Evolutionary conservation across 306 rosid species (phyloP).

Genomic region (Quercus alba): DNA sequence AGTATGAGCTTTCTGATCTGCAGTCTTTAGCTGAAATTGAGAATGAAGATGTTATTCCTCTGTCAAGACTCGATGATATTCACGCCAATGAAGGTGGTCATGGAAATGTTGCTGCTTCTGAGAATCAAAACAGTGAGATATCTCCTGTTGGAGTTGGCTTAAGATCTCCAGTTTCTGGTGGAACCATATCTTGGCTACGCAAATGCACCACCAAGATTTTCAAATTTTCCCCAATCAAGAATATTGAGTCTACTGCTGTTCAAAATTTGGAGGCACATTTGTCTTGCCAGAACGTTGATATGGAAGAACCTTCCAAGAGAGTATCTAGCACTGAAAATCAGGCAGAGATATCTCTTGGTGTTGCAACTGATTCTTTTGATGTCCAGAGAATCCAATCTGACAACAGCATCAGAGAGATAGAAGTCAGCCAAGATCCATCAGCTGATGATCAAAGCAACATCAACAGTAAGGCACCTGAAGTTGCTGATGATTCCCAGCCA

Average conservation of each 20-base stretch:
- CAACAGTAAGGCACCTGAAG: constrained; percentile 51
- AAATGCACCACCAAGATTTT: constrained; percentile 89
- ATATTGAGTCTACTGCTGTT: constrained; percentile 42
- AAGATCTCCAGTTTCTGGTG: constrained; percentile 63
- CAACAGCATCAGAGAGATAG: constrained; percentile 52
- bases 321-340: constrained; percentile 53
- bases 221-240: constrained; percentile 64
- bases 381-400: constrained; percentile 50
- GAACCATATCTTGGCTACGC: constrained; percentile 80
- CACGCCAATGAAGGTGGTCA: constrained; percentile 37
- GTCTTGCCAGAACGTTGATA: constrained; percentile 28
- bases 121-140: constrained; percentile 39
- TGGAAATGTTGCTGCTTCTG: constrained; percentile 37
- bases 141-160: constrained; percentile 37
- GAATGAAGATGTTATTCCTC: constrained; percentile 57
- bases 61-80: constrained; percentile 47
- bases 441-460: constrained; percentile 59
- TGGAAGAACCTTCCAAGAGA: constrained; percentile 41
- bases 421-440: constrained; percentile 52
- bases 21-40: constrained; percentile 58
- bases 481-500: constrained; percentile 48
- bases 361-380: constrained; percentile 73
- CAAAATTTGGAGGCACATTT: constrained; percentile 33
- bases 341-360: constrained; percentile 61
- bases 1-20: constrained; percentile 69